A percentile compares a stretch with the other conserved stretches of the same genome.
Conservation (phyloP, 1,284 basidiomycete genomes). For the Coniferiporia sulphurascens region DNA sequence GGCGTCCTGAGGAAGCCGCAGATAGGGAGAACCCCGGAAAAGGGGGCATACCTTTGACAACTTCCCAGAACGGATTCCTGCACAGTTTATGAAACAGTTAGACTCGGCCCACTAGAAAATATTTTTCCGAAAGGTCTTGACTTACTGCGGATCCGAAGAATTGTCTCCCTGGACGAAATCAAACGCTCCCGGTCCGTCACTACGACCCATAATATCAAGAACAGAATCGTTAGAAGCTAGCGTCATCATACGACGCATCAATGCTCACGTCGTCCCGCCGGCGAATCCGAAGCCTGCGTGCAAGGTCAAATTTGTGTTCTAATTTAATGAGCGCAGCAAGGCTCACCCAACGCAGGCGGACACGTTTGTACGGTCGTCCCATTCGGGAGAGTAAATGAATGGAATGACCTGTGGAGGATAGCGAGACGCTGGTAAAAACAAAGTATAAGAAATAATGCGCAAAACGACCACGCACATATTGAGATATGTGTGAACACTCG, state of each 20-base stretch:
- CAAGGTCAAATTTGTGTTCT: constrained; percentile 16
- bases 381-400: constrained; percentile 61
- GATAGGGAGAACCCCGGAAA: not conserved
- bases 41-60: constrained; percentile 54
- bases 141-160: constrained; percentile 49
- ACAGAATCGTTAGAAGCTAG: no score
- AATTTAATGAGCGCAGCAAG: constrained; percentile 1
- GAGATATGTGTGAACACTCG: constrained; percentile 62
- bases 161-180: constrained; percentile 80
- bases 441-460: not conserved
- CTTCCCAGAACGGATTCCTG: constrained; percentile 80
- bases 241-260: no score
- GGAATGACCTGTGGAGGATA: constrained; percentile 46
- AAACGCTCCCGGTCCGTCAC: constrained; percentile 77
- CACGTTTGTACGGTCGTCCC: constrained; percentile 70
- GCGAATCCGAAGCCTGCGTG: constrained; percentile 63
- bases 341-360: constrained; percentile 71
- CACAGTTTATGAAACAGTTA: constrained; percentile 5
- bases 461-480: constrained; percentile 49
- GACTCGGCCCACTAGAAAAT: no score
- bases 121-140: not conserved
- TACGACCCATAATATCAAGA: constrained; percentile 23
- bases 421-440: constrained; percentile 12
- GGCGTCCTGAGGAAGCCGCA: no score
- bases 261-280: constrained; percentile 69